Percentiles rank a stretch among this genome's conserved stretches.
Evolutionary conservation across 2,329 filamentous ascomycete species (phyloP).

Genomic region (Diaporthe australafricana): DNA sequence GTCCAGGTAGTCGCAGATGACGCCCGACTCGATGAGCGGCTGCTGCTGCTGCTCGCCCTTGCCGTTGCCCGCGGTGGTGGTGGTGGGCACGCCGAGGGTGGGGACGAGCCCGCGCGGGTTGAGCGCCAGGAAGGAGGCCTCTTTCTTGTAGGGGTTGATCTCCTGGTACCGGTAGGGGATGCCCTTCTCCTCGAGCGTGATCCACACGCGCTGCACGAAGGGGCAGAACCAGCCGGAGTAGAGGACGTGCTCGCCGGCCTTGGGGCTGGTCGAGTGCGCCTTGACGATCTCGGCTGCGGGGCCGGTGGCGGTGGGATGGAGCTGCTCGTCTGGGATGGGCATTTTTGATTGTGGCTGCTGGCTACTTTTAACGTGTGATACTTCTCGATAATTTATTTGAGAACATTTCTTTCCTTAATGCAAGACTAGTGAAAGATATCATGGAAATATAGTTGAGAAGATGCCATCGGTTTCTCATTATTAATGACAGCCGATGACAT

Average conservation of each 20-base stretch:
- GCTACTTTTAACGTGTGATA: too few species aligned
- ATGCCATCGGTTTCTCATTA: not conserved
- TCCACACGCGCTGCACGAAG: conserved; percentile 76
- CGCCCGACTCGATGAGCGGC: conserved; percentile 76
- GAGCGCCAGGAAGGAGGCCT: conserved; percentile 71
- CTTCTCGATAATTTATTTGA: not conserved
- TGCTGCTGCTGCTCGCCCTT: conserved; percentile 59
- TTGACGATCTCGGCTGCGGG: conserved; percentile 57
- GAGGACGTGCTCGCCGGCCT: conserved; percentile 52
- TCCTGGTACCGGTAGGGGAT: conserved; percentile 80
- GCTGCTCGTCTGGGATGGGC: conserved; percentile 49
- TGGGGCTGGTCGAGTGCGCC: conserved; percentile 47
- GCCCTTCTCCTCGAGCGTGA: conserved; percentile 76
- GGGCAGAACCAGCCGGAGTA: conserved; percentile 80
- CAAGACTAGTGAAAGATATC: too few species aligned
- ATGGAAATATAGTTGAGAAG: not conserved
- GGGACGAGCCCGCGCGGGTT: conserved; percentile 82
- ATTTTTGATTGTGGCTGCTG: conserved; percentile 46
- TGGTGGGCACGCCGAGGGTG: conserved; percentile 64
- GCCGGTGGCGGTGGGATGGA: conserved; percentile 58
- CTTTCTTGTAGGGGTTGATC: conserved; percentile 81
- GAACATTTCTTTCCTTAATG: not conserved
- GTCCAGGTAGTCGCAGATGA: conserved; percentile 80
- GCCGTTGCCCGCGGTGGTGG: too few species aligned
- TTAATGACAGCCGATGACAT: conserved; percentile 3